Conservation (phyloP, 2,329 filamentous ascomycete genomes). For the Paraphaeosphaeria sporulosa region DNA sequence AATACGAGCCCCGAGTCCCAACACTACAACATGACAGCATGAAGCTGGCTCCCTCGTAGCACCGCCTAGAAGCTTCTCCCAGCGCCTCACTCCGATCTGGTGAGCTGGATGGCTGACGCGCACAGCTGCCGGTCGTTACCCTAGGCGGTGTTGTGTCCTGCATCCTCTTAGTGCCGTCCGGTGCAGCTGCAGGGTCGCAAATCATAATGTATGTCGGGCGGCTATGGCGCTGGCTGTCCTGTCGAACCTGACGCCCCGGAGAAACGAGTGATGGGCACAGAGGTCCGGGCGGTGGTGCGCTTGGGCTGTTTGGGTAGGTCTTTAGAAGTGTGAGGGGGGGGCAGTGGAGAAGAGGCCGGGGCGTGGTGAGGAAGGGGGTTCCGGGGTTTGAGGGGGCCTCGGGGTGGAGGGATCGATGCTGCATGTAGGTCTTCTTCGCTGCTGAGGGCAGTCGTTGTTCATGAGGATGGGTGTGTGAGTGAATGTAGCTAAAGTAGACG, state of each 20-base stretch:
- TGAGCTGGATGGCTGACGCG: conserved; percentile 7
- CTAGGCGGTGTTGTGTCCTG: conserved; percentile 7
- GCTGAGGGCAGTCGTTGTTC: too few relatives aligned
- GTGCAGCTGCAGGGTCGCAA: conserved; percentile 6
- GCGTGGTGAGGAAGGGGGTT: not conserved
- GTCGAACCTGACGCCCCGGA: not conserved
- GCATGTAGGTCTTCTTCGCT: too few relatives aligned
- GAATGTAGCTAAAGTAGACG: too few relatives aligned
- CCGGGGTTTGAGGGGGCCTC: conserved; percentile 7
- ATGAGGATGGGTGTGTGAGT: too few relatives aligned
- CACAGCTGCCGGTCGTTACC: not conserved
- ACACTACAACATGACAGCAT: conserved; percentile 22
- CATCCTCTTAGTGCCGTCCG: not conserved
- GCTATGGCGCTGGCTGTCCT: conserved; percentile 4
- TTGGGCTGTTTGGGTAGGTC: conserved; percentile 12
- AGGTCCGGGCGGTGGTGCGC: not conserved
- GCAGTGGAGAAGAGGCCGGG: not conserved
- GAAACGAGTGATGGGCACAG: not conserved
- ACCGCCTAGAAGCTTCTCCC: conserved; percentile 12
- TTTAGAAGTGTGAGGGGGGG: not conserved
- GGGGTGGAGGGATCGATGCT: not conserved
- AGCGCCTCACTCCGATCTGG: conserved; percentile 11
- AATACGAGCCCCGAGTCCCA: conserved; percentile 4
- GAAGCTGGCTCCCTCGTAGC: conserved; percentile 21
- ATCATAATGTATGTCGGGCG: not conserved